Conservation (phyloP, 768 basidiomycete genomes). For the Rhodotorula babjevae region DNA sequence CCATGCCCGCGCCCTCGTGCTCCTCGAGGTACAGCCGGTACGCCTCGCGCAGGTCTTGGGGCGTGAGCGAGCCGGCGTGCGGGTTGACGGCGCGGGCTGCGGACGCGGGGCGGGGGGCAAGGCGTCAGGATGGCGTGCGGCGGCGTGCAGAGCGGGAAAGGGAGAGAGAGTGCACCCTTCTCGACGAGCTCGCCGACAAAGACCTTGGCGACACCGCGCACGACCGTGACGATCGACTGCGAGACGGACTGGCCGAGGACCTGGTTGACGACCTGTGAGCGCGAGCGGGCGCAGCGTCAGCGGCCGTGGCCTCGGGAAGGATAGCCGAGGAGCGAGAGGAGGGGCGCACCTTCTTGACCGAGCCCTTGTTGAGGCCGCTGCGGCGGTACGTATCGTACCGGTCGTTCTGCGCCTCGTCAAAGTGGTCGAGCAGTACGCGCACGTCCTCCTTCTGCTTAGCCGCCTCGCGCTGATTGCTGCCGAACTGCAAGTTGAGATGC, state of each 20-base stretch:
- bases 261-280: slow-evolving; percentile 70
- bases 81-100: slow-evolving; percentile 69
- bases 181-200: slow-evolving; percentile 91
- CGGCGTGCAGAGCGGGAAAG: neutral
- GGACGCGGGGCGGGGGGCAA: neutral
- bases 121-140: neutral
- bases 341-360: slow-evolving; percentile 64
- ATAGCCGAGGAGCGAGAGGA: neutral
- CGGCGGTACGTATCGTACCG: slow-evolving; percentile 83
- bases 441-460: slow-evolving; percentile 21
- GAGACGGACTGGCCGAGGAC: slow-evolving; percentile 74
- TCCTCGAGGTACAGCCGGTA: slow-evolving; percentile 67
- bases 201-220: slow-evolving; percentile 76
- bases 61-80: slow-evolving; percentile 73
- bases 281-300: neutral
- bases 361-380: slow-evolving; percentile 74
- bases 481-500: slow-evolving; percentile 9
- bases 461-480: slow-evolving; percentile 30
- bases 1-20: slow-evolving; percentile 64
- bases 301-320: too few relatives aligned
- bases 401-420: slow-evolving; percentile 75
- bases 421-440: slow-evolving; percentile 84
- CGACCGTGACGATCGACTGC: slow-evolving; percentile 78
- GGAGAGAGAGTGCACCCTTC: slow-evolving; percentile 56
- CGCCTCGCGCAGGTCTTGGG: slow-evolving; percentile 84